Percentiles rank a stretch among this genome's conserved stretches.
phyloP scores from a whole-genome alignment of 495 filamentous ascomycete genomes.

The Penicillium roqueforti region DNA sequence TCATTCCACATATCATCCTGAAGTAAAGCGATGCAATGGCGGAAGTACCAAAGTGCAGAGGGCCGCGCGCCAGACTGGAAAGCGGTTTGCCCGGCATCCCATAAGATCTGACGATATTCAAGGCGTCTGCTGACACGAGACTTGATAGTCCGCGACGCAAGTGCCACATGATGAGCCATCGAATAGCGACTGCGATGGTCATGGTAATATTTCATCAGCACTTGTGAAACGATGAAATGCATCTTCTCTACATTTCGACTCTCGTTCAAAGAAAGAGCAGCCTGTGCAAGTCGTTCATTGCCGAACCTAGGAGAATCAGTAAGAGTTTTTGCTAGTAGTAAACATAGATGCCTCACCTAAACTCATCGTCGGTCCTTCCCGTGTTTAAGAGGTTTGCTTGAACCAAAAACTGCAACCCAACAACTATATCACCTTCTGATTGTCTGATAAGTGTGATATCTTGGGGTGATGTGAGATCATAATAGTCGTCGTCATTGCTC shows the following conservation, averaged over 20 bases:
- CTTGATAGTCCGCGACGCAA: slow-evolving; percentile 68
- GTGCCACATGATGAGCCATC: slow-evolving; percentile 71
- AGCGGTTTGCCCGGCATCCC: slow-evolving; percentile 70
- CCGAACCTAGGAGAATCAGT: slow-evolving; percentile 51
- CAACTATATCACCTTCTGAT: slow-evolving; percentile 55
- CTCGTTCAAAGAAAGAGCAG: slow-evolving; percentile 65
- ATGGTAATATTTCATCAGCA: slow-evolving; percentile 65
- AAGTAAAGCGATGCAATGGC: slow-evolving; percentile 68
- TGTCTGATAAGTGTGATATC: slow-evolving; percentile 32
- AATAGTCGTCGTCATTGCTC: slow-evolving; percentile 32
- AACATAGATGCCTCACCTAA: slow-evolving; percentile 31
- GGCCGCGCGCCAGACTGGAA: slow-evolving; percentile 74
- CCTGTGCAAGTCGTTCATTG: slow-evolving; percentile 79
- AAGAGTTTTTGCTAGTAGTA: background rate
- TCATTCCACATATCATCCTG: slow-evolving; percentile 77
- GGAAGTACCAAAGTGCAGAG: slow-evolving; percentile 74
- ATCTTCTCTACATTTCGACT: slow-evolving; percentile 64
- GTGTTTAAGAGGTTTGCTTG: slow-evolving; percentile 72
- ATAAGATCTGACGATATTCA: slow-evolving; percentile 67
- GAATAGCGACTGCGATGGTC: slow-evolving; percentile 59
- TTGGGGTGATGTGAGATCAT: slow-evolving; percentile 32
- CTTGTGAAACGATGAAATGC: slow-evolving; percentile 83
- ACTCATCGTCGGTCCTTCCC: slow-evolving; percentile 71
- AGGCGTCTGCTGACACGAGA: slow-evolving; percentile 52
- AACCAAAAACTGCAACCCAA: slow-evolving; percentile 72